A percentile compares a stretch with the other conserved stretches of the same genome.
Evolutionary conservation across 306 rosid genomes (phyloP).

Genomic region (Lupinus albus): DNA sequence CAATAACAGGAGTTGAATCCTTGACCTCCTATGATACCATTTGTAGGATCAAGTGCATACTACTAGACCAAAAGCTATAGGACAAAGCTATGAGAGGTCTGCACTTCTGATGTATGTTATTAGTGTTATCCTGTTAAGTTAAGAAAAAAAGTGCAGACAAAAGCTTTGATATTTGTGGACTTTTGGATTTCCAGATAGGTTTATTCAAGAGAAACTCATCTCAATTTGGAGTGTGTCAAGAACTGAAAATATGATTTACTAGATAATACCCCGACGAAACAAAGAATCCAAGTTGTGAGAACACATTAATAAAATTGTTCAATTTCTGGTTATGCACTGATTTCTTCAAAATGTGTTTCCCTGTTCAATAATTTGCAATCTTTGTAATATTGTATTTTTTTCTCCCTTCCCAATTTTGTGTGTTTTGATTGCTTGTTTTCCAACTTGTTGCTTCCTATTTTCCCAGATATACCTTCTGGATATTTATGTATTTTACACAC

Average conservation of each 20-base stretch:
- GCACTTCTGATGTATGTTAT: too few relatives aligned
- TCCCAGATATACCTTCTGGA: constrained; percentile 88
- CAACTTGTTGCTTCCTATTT: constrained; percentile 19
- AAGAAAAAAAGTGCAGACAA: too few relatives aligned
- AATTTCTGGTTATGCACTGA: constrained; percentile 14
- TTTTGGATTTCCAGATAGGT: too few relatives aligned
- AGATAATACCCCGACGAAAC: neutral
- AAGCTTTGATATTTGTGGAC: too few relatives aligned
- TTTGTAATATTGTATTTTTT: neutral
- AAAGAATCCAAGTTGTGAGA: neutral
- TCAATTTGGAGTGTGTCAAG: too few relatives aligned
- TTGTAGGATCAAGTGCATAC: too few relatives aligned
- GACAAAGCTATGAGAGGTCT: too few relatives aligned
- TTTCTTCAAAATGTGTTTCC: neutral
- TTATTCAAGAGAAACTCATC: too few relatives aligned
- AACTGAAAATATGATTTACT: neutral
- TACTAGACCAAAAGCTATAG: too few relatives aligned
- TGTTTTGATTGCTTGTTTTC: neutral
- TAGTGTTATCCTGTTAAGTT: too few relatives aligned
- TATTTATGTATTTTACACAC: constrained; percentile 72
- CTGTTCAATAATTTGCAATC: neutral
- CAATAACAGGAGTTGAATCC: too few relatives aligned
- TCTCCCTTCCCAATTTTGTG: neutral
- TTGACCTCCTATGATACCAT: too few relatives aligned
- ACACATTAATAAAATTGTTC: neutral